Conservation (phyloP, 2,329 filamentous ascomycete genomes). For the Aspergillus clavatus region DNA sequence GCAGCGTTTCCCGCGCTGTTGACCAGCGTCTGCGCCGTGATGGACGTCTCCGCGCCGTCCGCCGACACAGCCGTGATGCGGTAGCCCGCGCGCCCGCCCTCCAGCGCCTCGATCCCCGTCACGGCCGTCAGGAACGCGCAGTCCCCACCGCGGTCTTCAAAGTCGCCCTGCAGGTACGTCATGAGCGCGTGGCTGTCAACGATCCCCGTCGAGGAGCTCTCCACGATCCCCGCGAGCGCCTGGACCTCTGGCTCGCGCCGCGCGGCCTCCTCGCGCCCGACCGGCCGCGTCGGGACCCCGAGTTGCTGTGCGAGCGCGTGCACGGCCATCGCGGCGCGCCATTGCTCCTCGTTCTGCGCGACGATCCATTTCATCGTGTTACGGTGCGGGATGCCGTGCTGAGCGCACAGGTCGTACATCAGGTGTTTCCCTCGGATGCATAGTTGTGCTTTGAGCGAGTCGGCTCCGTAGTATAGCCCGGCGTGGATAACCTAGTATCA, state of each 20-base stretch:
- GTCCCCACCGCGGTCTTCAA: constrained; percentile 72
- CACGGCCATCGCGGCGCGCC: constrained; percentile 51
- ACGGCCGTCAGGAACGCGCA: constrained; percentile 67
- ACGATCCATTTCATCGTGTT: constrained; percentile 93
- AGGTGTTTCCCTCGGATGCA: constrained; percentile 73
- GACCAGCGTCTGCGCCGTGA: constrained; percentile 72
- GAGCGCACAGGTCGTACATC: constrained; percentile 72
- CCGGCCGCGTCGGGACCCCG: constrained; percentile 67
- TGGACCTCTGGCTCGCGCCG: constrained; percentile 69
- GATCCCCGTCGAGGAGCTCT: constrained; percentile 82
- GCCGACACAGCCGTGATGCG: constrained; percentile 52
- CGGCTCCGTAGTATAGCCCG: constrained; percentile 79
- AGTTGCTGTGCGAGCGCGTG: constrained; percentile 52
- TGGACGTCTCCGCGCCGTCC: constrained; percentile 41
- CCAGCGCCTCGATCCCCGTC: constrained; percentile 51
- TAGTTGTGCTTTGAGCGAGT: constrained; percentile 73
- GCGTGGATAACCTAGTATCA: constrained; percentile 89
- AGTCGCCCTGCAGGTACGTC: constrained; percentile 69
- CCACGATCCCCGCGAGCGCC: constrained; percentile 69
- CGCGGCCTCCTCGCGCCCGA: constrained; percentile 58
- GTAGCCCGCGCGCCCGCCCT: constrained; percentile 61
- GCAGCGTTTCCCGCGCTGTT: constrained; percentile 83
- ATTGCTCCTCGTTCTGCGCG: constrained; percentile 71
- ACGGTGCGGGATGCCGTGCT: constrained; percentile 62
- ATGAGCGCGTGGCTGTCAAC: constrained; percentile 83